Conservation (phyloP, 1,139 yeast genomes). For the Yamadazyma mexicana region DNA sequence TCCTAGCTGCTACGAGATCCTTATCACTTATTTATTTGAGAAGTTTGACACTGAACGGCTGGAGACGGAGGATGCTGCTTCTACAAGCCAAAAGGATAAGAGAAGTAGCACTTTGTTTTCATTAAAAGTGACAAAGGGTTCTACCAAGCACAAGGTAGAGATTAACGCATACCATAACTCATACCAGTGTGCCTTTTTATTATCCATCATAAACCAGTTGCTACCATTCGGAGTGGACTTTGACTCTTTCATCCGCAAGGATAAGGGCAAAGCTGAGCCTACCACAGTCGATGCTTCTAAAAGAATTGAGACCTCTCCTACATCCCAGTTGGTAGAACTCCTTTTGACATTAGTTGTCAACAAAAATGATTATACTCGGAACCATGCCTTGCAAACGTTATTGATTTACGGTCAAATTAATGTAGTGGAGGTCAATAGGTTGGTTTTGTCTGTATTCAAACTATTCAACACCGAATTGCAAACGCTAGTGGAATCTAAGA, state of each 20-base stretch:
- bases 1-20: conserved; percentile 37
- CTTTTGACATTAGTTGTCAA: conserved; percentile 36
- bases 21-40: conserved; percentile 31
- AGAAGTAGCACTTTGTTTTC: conserved; percentile 11
- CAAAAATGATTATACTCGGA: conserved; percentile 35
- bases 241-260: conserved; percentile 19
- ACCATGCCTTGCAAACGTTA: conserved; percentile 35
- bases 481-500: conserved; percentile 18
- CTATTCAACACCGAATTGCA: conserved; percentile 35
- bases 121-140: conserved; percentile 16
- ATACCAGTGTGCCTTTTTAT: conserved; percentile 34
- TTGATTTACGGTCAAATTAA: conserved; percentile 31
- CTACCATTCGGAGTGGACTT: conserved; percentile 42
- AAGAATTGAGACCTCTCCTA: conserved; percentile 14
- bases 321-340: conserved; percentile 30
- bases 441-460: conserved; percentile 34
- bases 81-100: conserved; percentile 11
- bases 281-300: conserved; percentile 27
- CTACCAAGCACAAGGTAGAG: conserved; percentile 21
- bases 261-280: conserved; percentile 10
- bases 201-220: conserved; percentile 31
- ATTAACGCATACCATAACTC: conserved; percentile 36
- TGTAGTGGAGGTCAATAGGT: conserved; percentile 37
- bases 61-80: conserved; percentile 4
- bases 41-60: conserved; percentile 24